Evolutionary conservation across 2,329 filamentous ascomycete genomes (phyloP).

Genomic region (Phaeosphaeriaceae sp.): DNA sequence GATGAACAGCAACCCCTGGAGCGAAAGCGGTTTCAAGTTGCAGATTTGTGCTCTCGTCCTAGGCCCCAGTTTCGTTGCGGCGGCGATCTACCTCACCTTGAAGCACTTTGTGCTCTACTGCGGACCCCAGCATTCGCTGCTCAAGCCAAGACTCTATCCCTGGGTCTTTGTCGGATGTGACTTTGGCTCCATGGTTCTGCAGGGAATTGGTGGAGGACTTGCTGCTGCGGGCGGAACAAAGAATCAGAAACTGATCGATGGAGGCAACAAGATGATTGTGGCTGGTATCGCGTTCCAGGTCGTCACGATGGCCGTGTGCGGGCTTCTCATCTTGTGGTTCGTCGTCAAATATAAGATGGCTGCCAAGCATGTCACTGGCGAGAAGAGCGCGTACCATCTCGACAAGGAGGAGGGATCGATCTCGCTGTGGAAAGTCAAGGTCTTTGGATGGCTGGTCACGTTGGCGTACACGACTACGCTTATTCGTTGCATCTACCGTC

Average conservation of each 20-base stretch:
- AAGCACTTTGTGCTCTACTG: constrained; percentile 56
- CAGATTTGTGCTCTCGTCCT: constrained; percentile 54
- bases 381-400: constrained; percentile 33
- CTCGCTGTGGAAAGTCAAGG: constrained; percentile 23
- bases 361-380: constrained; percentile 10
- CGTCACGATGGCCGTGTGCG: constrained; percentile 57
- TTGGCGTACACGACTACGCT: constrained; percentile 54
- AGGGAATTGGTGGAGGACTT: constrained; percentile 63
- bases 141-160: constrained; percentile 56
- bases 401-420: constrained; percentile 29
- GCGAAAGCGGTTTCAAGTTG: constrained; percentile 50
- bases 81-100: constrained; percentile 56
- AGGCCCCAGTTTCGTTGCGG: constrained; percentile 54
- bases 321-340: constrained; percentile 47
- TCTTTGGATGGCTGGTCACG: constrained; percentile 34
- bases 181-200: constrained; percentile 61
- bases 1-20: constrained; percentile 53
- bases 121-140: constrained; percentile 49
- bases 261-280: constrained; percentile 62
- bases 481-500: constrained; percentile 55
- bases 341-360: constrained; percentile 31
- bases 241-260: constrained; percentile 43
- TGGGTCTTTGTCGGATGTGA: constrained; percentile 66
- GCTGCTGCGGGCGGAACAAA: constrained; percentile 51
- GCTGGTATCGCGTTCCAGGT: constrained; percentile 64